phyloP scores from a whole-genome alignment of 129 eudicot genomes.

The Lonicera japonica region DNA sequence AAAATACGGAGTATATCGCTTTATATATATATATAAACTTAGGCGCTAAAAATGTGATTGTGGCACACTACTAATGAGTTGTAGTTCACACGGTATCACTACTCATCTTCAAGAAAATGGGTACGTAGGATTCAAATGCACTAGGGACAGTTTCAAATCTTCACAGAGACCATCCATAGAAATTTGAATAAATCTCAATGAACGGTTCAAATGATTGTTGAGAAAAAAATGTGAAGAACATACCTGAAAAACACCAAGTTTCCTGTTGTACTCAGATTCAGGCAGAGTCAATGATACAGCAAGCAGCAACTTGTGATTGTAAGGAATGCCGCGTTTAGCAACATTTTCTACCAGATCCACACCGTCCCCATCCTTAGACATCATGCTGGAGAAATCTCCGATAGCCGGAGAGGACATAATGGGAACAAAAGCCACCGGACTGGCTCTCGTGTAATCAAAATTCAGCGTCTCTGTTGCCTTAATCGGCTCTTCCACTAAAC shows the following conservation, averaged over 20 bases:
- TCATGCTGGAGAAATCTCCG: not conserved
- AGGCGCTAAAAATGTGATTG: not conserved
- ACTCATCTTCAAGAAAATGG: too few species aligned
- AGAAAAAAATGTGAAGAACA: not conserved
- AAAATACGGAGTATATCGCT: too few species aligned
- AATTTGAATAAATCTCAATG: not conserved
- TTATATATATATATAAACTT: too few species aligned
- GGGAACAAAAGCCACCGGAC: constrained; percentile 57
- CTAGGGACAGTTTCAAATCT: not conserved
- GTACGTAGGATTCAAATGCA: too few species aligned
- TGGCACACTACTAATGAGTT: not conserved
- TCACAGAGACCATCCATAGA: not conserved
- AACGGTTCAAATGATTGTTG: not conserved
- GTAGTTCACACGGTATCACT: not conserved
- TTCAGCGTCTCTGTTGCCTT: constrained; percentile 26
- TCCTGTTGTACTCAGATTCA: constrained; percentile 66
- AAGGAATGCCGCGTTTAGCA: constrained; percentile 31
- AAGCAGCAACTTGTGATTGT: constrained; percentile 44
- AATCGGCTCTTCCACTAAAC: constrained; percentile 35
- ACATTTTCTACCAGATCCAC: not conserved
- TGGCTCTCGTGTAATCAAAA: constrained; percentile 57
- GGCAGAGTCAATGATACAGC: constrained; percentile 53
- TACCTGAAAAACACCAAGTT: constrained; percentile 78
- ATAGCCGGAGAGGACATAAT: constrained; percentile 21
- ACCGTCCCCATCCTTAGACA: not conserved